Evolutionary conservation across 208 protist species (phyloP).

Genomic region (Phytomonas serpens): DNA sequence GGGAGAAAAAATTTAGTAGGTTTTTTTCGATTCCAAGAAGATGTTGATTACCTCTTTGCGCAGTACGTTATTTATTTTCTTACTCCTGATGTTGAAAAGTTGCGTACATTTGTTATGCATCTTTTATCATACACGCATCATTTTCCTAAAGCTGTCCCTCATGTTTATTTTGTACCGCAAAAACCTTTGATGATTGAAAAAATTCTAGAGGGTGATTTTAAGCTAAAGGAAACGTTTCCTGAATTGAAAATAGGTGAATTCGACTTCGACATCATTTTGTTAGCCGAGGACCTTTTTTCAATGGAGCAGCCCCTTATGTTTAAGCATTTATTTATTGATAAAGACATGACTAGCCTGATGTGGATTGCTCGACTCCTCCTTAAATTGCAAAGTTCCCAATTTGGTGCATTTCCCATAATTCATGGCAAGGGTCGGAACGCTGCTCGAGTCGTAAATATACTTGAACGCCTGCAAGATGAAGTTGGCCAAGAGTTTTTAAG

Average conservation of each 20-base stretch:
- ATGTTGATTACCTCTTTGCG: conserved; percentile 31
- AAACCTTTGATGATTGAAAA: conserved; percentile 71
- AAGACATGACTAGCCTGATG: conserved; percentile 49
- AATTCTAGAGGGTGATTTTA: conserved; percentile 60
- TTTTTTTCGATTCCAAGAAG: conserved; percentile 31
- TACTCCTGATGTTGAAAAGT: conserved; percentile 30
- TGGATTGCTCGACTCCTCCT: conserved; percentile 72
- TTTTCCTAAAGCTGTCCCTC: conserved; percentile 32
- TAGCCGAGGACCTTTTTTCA: conserved; percentile 63
- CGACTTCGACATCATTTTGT: conserved; percentile 72
- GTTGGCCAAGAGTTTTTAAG: conserved; percentile 49
- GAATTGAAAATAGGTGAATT: conserved; percentile 43
- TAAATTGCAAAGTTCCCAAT: conserved; percentile 73
- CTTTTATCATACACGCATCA: conserved; percentile 50
- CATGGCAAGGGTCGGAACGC: conserved; percentile 51
- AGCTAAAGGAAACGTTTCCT: conserved; percentile 45
- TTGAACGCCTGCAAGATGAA: conserved; percentile 64
- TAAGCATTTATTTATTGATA: conserved; percentile 62
- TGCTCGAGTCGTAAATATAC: conserved; percentile 47
- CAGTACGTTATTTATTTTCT: conserved; percentile 27
- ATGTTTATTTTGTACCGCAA: conserved; percentile 60
- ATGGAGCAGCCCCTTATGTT: conserved; percentile 70
- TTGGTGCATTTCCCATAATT: conserved; percentile 50
- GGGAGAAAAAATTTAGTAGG: conserved; percentile 27
- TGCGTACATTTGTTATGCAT: conserved; percentile 35